Evolutionary conservation across 2,329 filamentous ascomycete genomes (phyloP).

Genomic region (Fusarium sp.): DNA sequence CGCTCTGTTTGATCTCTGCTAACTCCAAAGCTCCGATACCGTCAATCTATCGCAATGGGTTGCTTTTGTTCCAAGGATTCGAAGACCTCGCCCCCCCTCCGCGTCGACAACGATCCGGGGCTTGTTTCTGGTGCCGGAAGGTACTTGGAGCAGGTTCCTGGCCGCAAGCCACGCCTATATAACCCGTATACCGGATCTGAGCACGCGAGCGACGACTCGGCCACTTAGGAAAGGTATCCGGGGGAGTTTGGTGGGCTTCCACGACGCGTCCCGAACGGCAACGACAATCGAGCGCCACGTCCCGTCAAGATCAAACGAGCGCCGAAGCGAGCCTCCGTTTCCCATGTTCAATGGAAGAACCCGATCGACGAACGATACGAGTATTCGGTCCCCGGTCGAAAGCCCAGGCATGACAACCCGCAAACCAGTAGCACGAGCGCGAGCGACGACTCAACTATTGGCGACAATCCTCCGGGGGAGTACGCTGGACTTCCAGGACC

Average conservation of each 20-base stretch:
- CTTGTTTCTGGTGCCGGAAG: neutral
- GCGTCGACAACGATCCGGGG: neutral
- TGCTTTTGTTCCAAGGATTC: neutral
- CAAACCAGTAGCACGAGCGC: neutral
- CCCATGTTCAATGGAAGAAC: neutral
- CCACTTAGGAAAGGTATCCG: neutral
- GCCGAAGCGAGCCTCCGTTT: neutral
- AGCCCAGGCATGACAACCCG: constrained; percentile 9
- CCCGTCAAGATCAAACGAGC: neutral
- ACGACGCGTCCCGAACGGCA: neutral
- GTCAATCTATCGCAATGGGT: neutral
- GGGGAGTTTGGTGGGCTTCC: neutral
- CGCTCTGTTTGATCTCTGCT: neutral
- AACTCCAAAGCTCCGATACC: neutral
- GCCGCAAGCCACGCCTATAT: neutral
- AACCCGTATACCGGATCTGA: neutral
- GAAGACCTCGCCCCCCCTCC: neutral
- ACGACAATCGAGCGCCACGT: neutral
- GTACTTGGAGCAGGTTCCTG: neutral
- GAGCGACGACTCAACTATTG: neutral
- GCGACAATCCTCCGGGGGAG: neutral
- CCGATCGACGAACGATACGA: neutral
- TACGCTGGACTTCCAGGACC: neutral
- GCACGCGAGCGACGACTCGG: neutral
- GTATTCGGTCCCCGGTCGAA: neutral